Base-by-base conservation (phyloP, 1,139 yeast genomes). In the Spencermartinsiella ligniputridi region DNA sequence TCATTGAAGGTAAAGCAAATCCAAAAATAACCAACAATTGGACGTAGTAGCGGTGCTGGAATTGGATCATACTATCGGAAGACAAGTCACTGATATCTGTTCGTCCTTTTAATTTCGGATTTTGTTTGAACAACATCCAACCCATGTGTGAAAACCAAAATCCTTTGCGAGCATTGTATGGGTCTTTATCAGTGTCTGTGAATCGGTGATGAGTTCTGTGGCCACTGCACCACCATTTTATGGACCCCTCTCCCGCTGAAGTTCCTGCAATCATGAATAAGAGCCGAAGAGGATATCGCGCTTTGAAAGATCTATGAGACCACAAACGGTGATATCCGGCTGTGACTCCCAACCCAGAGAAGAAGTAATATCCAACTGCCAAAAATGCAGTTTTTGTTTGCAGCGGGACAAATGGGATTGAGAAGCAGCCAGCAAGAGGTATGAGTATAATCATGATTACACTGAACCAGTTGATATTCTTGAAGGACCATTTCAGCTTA, bases 201-300 rank as follows among this genome's bases (percentile, higher is more conserved):
- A 84, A 92, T 70, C 98, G 79, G 74, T 92, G 98, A 71, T 92
- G 98, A 53, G 94, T 79, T 74, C 98, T 81, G 73, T 92, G 98
- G 46, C 94, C 84, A 66, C 90, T 96, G 44, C 94, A 82, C 98
- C 98, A 92, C 98, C 98, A 94, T 71, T 92, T 89, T 66, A 90
- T 83, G 41, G 97, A 89, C 54, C 98, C 98, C 70, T 92, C 95
- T 48, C 88, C 89, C 46, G 97, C 87, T 45, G 96, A 95, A 37
- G 96, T 94, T 47, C 98, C 98, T 55, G 85, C 84, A 39, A 88
- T 70, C 37, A 96, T 95, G 59, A 76, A 83, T 57, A 84, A 75
- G 39, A 87, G 54, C 54, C 84, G 76, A 40, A 88, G 76, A 5
- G 95, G 92, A 57, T 73, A 62, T 42, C 75, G 72, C 37, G 94